Percentiles rank a stretch among this genome's conserved stretches.
phyloP scores from a whole-genome alignment of 2,329 filamentous ascomycete species.

The Ophiognomonia clavigignenti-juglandacearum region DNA sequence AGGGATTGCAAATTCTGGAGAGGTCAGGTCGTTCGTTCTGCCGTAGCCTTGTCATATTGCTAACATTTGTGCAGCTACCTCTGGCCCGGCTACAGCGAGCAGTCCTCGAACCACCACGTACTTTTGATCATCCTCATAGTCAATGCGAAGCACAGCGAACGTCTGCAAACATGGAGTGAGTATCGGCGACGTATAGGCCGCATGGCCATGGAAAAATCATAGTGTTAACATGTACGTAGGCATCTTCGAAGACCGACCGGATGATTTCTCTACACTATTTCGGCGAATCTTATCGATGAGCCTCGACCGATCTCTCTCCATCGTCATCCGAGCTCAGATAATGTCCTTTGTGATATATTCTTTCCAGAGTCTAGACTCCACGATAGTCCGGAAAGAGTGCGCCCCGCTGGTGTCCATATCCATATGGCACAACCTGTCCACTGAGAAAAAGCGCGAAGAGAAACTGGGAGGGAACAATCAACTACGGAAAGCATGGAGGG shows the following conservation, averaged over 20 bases:
- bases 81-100: constrained; percentile 88
- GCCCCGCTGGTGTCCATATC: constrained; percentile 91
- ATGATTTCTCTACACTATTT: constrained; percentile 85
- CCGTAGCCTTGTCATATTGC: constrained; percentile 7
- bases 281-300: constrained; percentile 84
- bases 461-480: constrained; percentile 69
- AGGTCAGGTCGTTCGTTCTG: constrained; percentile 43
- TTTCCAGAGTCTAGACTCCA: constrained; percentile 89
- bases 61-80: constrained; percentile 60
- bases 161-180: constrained; percentile 80
- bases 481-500: constrained; percentile 85
- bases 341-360: constrained; percentile 84
- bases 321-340: constrained; percentile 71
- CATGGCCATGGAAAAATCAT: too few species aligned
- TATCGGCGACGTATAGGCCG: constrained; percentile 2
- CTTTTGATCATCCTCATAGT: constrained; percentile 79
- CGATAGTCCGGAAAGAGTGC: constrained; percentile 89
- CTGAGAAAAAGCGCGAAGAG: constrained; percentile 66
- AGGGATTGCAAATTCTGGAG: constrained; percentile 87
- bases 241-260: constrained; percentile 69
- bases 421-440: constrained; percentile 90
- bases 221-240: constrained; percentile 37
- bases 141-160: constrained; percentile 84
- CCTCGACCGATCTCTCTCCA: constrained; percentile 63
- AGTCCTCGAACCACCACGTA: constrained; percentile 88